phyloP scores from a whole-genome alignment of 2,329 filamentous ascomycete species.

The Fusarium tuaranense region DNA sequence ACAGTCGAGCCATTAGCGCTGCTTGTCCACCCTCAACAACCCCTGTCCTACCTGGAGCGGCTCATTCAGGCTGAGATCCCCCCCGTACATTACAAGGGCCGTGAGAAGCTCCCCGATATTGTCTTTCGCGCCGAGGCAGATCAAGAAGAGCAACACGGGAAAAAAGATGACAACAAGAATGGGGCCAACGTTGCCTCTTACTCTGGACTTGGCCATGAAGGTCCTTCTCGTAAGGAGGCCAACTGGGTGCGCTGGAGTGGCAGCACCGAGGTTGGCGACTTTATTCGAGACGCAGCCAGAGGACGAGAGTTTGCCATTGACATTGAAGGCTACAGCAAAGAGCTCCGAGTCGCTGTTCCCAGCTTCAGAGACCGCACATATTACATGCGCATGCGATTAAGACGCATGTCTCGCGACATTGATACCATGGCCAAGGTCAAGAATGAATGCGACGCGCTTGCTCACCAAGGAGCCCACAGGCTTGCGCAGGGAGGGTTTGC shows the following conservation, averaged over 20 bases:
- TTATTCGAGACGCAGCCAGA: constrained; percentile 88
- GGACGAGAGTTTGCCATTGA: constrained; percentile 87
- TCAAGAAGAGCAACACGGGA: constrained; percentile 61
- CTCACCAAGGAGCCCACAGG: constrained; percentile 81
- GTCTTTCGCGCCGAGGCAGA: constrained; percentile 84
- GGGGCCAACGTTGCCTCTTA: constrained; percentile 72
- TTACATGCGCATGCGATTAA: constrained; percentile 82
- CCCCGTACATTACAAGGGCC: constrained; percentile 71
- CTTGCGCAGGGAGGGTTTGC: constrained; percentile 85
- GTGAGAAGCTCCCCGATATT: constrained; percentile 78
- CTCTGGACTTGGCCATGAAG: constrained; percentile 76
- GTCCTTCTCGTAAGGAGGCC: constrained; percentile 55
- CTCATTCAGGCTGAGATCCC: constrained; percentile 90
- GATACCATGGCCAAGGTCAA: constrained; percentile 79
- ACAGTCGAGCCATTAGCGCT: constrained; percentile 84
- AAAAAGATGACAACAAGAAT: constrained; percentile 49
- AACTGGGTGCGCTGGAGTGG: constrained; percentile 87
- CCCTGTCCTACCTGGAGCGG: constrained; percentile 88
- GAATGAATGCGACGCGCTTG: constrained; percentile 81
- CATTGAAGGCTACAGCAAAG: constrained; percentile 74
- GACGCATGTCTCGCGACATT: constrained; percentile 77
- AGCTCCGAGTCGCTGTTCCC: constrained; percentile 84
- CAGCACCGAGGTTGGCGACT: constrained; percentile 92
- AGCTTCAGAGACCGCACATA: constrained; percentile 92
- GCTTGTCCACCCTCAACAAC: constrained; percentile 89